Base-by-base conservation (phyloP, 805 yeast genomes). In the Lachancea meyersii region DNA sequence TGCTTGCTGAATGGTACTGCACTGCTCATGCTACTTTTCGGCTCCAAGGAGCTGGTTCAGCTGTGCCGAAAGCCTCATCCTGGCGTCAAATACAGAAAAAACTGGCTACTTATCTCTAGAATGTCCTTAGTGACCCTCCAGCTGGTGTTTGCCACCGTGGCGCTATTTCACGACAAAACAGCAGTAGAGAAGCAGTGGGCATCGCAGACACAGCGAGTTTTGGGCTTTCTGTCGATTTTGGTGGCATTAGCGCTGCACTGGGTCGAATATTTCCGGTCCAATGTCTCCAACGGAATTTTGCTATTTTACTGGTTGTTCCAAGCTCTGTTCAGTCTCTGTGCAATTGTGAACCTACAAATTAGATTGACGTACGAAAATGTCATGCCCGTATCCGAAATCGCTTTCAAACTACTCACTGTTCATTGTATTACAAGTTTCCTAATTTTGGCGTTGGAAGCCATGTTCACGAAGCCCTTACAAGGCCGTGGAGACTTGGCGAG, bases 291-390 rank as follows among this genome's bases (percentile, higher is more conserved):
- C 51, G 82, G 91, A 1, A 69, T 77, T 0, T 64, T 88, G 36
- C 72, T 91, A 31, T 70, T 82, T 48, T 91, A 76, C 63, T 91
- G 96, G 96, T 65, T 83, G 36, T 69, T 79, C 44, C 69, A 73
- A 31, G 52, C 73, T 1, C 41, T 81, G 5, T 67, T 77, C 27
- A 75, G 75, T 18, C 43, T 67, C 9, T 64, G 76, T 30, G 74
- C 75, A 48, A 52, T 76, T 4, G 51, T 65, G 24, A 70, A 72
- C 48, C 50, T 67, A 27, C 21, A 52, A 9, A 62, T 68, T 40
- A 64, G 75, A 58, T 53, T 55, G 33, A 38, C 43, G 18, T 63
- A 63, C 31, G 62, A 60, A 24, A 51, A 49, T 3, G 24, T 20
- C 11, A 52, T 60, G 56, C 52, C 60, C 26, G 55, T 53, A 22